Percentiles rank a stretch among this genome's conserved stretches.
Conservation (phyloP, 1,284 basidiomycete species). For the Irpex sp. region DNA sequence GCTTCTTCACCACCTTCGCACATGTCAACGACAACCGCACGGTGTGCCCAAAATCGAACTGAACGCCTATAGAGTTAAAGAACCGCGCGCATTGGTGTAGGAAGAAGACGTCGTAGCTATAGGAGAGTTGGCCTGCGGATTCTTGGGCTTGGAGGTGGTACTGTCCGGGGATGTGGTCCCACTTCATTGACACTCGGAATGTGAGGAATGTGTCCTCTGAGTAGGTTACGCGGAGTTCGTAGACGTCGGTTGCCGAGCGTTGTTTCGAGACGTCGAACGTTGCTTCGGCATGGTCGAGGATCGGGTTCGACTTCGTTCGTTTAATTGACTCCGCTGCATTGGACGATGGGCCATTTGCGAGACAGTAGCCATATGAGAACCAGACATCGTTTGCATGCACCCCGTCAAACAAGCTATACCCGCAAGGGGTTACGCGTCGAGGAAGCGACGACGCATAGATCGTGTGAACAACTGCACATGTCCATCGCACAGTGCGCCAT, state of each 20-base stretch:
- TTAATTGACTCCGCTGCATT: background rate
- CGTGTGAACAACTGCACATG: too few relatives aligned
- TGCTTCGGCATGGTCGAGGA: too few relatives aligned
- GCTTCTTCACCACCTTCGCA: conserved; percentile 21
- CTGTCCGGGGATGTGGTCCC: conserved; percentile 27
- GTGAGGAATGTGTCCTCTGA: conserved; percentile 31
- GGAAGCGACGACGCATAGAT: too few relatives aligned
- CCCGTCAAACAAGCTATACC: too few relatives aligned
- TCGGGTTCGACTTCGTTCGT: background rate
- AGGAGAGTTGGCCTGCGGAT: conserved; percentile 22
- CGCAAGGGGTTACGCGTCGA: too few relatives aligned
- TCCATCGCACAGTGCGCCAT: too few relatives aligned
- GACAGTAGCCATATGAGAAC: too few relatives aligned
- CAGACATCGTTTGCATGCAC: too few relatives aligned
- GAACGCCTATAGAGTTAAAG: conserved; percentile 24
- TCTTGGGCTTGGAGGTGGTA: conserved; percentile 25
- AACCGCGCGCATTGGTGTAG: conserved; percentile 9
- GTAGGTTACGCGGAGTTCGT: conserved; percentile 13
- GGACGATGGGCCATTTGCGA: too few relatives aligned
- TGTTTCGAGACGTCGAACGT: background rate
- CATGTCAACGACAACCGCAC: conserved; percentile 44
- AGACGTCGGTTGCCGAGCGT: conserved; percentile 16
- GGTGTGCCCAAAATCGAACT: conserved; percentile 33
- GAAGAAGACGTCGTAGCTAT: conserved; percentile 18
- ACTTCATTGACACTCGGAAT: conserved; percentile 41